phyloP scores from a whole-genome alignment of 164 flowering plant species.

The Magnolia changhungtana region DNA sequence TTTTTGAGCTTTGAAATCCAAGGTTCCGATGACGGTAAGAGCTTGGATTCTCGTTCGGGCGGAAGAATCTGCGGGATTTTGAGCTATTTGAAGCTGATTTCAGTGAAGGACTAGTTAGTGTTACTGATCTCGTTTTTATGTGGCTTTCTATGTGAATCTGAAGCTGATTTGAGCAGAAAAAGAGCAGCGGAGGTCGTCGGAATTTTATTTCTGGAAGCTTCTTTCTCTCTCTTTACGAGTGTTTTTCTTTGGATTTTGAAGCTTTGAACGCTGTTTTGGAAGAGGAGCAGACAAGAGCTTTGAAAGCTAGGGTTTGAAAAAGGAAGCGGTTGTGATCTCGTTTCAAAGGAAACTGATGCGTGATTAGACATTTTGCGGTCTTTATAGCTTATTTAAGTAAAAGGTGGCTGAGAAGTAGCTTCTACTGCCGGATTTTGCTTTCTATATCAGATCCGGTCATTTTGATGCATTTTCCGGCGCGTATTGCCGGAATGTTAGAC shows the following conservation, averaged over 20 bases:
- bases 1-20: neutral
- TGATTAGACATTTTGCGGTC: neutral
- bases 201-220: neutral
- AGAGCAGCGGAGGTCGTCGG: neutral
- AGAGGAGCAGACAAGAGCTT: neutral
- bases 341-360: neutral
- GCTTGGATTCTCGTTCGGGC: neutral
- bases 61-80: neutral
- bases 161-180: neutral
- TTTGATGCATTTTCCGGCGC: slow-evolving; percentile 10
- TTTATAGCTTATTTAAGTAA: neutral
- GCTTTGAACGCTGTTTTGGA: neutral
- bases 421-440: neutral
- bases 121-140: neutral
- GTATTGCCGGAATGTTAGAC: slow-evolving; percentile 32
- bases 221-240: neutral
- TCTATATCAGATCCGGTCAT: neutral
- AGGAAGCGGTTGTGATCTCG: neutral
- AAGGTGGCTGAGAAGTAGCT: neutral
- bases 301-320: slow-evolving; percentile 4
- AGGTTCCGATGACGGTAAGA: neutral
- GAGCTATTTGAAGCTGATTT: neutral
- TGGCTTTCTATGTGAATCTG: neutral
- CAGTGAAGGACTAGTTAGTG: neutral
- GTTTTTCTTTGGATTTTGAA: neutral